These are phyloP conservation scores for Magnusiomyces fungicola DNA, from an alignment of 1,139 yeast species.

Conservation along the genomic window DNA sequence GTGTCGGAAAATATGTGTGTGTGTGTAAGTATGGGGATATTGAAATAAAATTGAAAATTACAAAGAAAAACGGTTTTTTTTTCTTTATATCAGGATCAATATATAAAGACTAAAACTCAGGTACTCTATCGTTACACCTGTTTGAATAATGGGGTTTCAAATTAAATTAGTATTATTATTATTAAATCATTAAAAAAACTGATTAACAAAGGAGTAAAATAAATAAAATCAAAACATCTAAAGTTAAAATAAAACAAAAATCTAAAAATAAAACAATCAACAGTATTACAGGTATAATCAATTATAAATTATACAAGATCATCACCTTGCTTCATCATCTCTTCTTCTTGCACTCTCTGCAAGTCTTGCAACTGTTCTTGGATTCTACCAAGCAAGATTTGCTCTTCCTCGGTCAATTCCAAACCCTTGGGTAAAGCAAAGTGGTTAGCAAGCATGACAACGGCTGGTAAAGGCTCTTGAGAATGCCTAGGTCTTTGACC, in stretches of 20 bases:
- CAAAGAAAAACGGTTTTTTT: too few species aligned
- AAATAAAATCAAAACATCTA: not conserved
- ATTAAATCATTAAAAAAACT: not conserved
- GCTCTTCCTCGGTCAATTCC: slow-evolving; percentile 16
- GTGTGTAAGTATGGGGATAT: too few species aligned
- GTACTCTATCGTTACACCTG: too few species aligned
- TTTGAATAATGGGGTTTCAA: too few species aligned
- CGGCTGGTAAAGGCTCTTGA: slow-evolving; percentile 5
- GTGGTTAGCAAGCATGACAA: slow-evolving; percentile 15
- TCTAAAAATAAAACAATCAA: not conserved
- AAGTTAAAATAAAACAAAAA: not conserved
- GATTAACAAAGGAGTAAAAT: not conserved
- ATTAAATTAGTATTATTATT: too few species aligned
- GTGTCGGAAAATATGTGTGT: too few species aligned
- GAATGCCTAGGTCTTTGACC: too few species aligned
- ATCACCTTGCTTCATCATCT: not conserved
- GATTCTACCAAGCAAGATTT: slow-evolving; percentile 14
- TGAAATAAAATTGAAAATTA: too few species aligned
- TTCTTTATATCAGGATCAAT: too few species aligned
- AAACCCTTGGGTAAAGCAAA: slow-evolving; percentile 13
- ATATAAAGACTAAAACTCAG: too few species aligned
- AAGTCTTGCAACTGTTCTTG: slow-evolving; percentile 14
- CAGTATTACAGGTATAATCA: not conserved
- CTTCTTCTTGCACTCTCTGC: not conserved
- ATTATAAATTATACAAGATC: not conserved